Evolutionary conservation across 495 filamentous ascomycete genomes (phyloP).

Genomic region (Daldinia decipiens): DNA sequence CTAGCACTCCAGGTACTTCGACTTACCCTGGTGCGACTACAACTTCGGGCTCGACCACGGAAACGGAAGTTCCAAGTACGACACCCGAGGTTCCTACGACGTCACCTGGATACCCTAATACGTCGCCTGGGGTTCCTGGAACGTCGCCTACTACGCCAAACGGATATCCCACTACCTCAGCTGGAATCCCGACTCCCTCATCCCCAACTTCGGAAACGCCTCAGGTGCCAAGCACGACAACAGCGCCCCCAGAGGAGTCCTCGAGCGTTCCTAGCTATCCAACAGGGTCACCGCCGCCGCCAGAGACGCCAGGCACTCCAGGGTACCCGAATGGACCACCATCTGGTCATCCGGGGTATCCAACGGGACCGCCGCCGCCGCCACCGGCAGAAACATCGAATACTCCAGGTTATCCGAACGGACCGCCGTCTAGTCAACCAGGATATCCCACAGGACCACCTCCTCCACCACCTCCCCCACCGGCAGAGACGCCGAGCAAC

Average conservation of each 20-base stretch:
- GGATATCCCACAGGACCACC: too few species aligned
- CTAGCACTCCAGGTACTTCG: not conserved
- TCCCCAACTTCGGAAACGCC: not conserved
- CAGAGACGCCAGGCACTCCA: not conserved
- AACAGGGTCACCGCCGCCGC: constrained; percentile 6
- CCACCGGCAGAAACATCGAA: too few species aligned
- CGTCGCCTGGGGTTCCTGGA: not conserved
- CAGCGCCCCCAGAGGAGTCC: not conserved
- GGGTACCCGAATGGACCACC: too few species aligned
- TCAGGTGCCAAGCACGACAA: not conserved
- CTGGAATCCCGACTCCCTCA: not conserved
- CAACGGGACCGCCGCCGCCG: constrained; percentile 7
- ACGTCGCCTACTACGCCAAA: constrained; percentile 3
- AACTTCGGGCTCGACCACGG: not conserved
- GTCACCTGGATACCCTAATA: not conserved
- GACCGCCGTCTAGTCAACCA: too few species aligned
- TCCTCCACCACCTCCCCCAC: not conserved
- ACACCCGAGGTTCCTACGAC: not conserved
- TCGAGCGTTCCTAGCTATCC: constrained; percentile 13
- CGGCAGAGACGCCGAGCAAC: not conserved
- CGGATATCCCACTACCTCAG: constrained; percentile 4
- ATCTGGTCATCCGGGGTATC: not conserved
- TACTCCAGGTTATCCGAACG: too few species aligned
- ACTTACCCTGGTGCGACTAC: not conserved
- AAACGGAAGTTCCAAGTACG: not conserved